Conservation (phyloP, 2,329 filamentous ascomycete genomes). For the Sclerotinia glacialis region DNA sequence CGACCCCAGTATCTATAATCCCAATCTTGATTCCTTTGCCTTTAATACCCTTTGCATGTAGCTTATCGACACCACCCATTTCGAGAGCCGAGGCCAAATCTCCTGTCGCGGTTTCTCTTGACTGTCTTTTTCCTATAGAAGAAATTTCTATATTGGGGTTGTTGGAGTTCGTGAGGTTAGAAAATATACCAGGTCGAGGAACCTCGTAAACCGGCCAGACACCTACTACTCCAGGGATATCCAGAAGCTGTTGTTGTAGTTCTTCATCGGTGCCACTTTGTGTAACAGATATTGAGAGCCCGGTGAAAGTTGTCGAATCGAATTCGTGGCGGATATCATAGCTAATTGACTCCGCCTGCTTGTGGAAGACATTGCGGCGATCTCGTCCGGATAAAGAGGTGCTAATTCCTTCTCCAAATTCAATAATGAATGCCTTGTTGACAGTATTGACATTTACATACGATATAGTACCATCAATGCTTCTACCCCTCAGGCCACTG, state of each 20-base stretch:
- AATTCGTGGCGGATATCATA: constrained; percentile 22
- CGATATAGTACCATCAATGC: background rate
- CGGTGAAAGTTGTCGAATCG: constrained; percentile 8
- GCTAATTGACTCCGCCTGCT: constrained; percentile 8
- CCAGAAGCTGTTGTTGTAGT: constrained; percentile 6
- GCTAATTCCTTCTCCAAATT: background rate
- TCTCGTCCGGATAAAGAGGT: background rate
- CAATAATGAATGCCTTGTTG: constrained; percentile 19
- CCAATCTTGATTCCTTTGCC: constrained; percentile 47
- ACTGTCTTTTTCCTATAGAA: constrained; percentile 3
- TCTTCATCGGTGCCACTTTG: background rate
- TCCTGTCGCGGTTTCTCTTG: background rate
- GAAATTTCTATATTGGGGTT: background rate
- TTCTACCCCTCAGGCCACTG: background rate
- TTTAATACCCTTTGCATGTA: constrained; percentile 46
- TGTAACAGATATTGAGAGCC: constrained; percentile 16
- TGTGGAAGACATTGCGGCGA: constrained; percentile 10
- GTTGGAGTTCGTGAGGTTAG: background rate
- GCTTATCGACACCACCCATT: constrained; percentile 40
- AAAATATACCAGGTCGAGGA: constrained; percentile 1
- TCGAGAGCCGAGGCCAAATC: constrained; percentile 19
- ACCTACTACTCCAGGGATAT: constrained; percentile 5
- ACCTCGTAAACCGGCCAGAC: constrained; percentile 18
- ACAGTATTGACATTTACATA: background rate
- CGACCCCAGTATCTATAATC: constrained; percentile 45